phyloP scores from a whole-genome alignment of 306 rosid species.

The Ceratonia siliqua region DNA sequence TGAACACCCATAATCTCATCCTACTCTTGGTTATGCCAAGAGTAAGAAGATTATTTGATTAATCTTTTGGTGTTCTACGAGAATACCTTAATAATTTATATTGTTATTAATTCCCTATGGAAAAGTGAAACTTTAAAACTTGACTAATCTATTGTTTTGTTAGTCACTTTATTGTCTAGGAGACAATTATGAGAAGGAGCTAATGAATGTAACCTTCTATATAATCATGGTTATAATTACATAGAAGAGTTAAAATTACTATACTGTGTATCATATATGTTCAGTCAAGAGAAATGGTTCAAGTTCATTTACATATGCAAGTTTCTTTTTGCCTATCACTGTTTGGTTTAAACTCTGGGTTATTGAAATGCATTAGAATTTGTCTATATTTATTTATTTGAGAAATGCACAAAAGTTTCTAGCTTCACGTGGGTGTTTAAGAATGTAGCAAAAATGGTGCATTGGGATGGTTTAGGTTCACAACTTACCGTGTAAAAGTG shows the following conservation, averaged over 20 bases:
- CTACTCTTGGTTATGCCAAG: background rate
- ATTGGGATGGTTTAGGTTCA: background rate
- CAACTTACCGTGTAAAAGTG: background rate
- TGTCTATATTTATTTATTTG: background rate
- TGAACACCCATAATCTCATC: background rate
- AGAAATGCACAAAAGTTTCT: background rate
- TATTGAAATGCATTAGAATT: background rate
- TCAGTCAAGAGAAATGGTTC: background rate
- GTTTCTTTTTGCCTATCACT: background rate
- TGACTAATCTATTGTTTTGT: background rate
- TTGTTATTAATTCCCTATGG: conserved; percentile 1
- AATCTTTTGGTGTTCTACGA: background rate
- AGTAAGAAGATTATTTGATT: too few relatives aligned
- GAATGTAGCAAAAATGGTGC: background rate
- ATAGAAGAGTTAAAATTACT: background rate
- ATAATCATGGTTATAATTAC: background rate
- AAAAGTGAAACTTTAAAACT: background rate
- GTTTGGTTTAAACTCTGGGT: background rate
- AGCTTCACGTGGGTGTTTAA: background rate
- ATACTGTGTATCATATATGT: background rate
- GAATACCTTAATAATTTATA: background rate
- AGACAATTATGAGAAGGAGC: too few relatives aligned
- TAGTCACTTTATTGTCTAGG: too few relatives aligned
- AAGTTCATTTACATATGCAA: background rate
- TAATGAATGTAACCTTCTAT: background rate